phyloP scores from a whole-genome alignment of 805 yeast species.

The Saccharomycopsis sp. region DNA sequence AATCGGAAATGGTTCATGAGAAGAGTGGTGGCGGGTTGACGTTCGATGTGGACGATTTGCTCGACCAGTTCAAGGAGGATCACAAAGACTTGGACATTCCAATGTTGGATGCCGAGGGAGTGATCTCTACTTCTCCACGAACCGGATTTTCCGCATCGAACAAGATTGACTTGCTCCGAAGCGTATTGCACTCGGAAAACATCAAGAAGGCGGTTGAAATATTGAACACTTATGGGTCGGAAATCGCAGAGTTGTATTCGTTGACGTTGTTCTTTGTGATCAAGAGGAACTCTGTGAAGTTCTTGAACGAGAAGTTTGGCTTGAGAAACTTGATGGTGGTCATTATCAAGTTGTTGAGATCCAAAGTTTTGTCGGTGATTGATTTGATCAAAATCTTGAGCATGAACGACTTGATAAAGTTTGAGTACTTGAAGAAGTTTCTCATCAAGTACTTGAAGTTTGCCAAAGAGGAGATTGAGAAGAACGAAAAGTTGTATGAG shows the following conservation, averaged over 20 bases:
- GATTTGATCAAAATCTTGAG: constrained; percentile 70
- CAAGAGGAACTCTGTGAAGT: constrained; percentile 23
- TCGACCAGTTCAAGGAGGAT: constrained; percentile 3
- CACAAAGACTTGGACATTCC: too few relatives aligned
- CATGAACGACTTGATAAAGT: constrained; percentile 45
- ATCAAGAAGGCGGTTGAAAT: constrained; percentile 47
- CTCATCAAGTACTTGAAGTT: constrained; percentile 50
- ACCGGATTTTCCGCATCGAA: constrained; percentile 34
- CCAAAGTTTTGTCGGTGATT: constrained; percentile 55
- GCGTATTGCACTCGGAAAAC: constrained; percentile 51
- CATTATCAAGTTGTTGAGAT: constrained; percentile 42
- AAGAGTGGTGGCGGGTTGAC: background rate
- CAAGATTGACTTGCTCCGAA: constrained; percentile 58
- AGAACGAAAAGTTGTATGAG: constrained; percentile 54
- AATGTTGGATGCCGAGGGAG: too few relatives aligned
- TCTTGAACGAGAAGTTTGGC: constrained; percentile 43
- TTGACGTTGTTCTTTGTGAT: constrained; percentile 45
- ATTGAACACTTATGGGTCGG: constrained; percentile 49
- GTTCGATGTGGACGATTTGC: constrained; percentile 11
- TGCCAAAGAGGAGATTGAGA: constrained; percentile 56
- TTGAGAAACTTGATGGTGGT: constrained; percentile 39
- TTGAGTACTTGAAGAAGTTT: constrained; percentile 49
- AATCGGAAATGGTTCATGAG: too few relatives aligned
- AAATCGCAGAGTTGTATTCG: constrained; percentile 56
- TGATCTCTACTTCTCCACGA: too few relatives aligned